Conservation (phyloP, 495 filamentous ascomycete genomes). For the Aspergillus haitiensis region DNA sequence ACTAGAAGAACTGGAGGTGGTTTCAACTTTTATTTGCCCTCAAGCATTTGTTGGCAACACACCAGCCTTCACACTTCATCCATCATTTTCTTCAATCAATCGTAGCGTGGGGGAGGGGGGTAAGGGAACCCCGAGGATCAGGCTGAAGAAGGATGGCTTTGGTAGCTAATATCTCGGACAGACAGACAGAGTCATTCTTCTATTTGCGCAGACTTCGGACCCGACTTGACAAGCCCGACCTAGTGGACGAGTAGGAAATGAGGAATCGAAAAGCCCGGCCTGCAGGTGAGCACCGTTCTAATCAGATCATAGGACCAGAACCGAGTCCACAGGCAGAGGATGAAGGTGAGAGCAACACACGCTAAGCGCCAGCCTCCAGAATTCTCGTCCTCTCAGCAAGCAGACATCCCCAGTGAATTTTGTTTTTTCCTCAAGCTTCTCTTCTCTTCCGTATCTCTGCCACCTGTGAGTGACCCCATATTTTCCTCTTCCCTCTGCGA, state of each 20-base stretch:
- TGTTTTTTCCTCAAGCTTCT: background rate
- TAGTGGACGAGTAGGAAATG: background rate
- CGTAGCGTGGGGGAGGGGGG: too few species aligned
- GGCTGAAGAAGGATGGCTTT: too few species aligned
- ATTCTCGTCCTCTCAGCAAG: constrained; percentile 16
- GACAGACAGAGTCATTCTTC: too few species aligned
- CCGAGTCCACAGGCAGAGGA: constrained; percentile 2
- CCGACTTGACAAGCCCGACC: background rate
- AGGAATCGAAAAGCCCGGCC: background rate
- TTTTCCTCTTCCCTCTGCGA: too few species aligned
- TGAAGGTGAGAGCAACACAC: constrained; percentile 17
- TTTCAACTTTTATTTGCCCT: too few species aligned
- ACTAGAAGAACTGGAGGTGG: too few species aligned
- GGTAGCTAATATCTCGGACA: too few species aligned
- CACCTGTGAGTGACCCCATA: background rate
- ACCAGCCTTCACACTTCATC: too few species aligned
- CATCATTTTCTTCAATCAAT: too few species aligned
- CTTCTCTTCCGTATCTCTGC: constrained; percentile 4
- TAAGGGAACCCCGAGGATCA: too few species aligned
- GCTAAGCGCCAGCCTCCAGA: constrained; percentile 21
- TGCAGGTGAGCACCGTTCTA: constrained; percentile 10
- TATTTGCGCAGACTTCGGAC: background rate
- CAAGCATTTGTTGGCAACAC: too few species aligned
- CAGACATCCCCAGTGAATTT: background rate
- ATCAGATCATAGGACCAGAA: background rate